Evolutionary conservation across 2,329 filamentous ascomycete genomes (phyloP).

Genomic region (Pyrenochaeta sp.): DNA sequence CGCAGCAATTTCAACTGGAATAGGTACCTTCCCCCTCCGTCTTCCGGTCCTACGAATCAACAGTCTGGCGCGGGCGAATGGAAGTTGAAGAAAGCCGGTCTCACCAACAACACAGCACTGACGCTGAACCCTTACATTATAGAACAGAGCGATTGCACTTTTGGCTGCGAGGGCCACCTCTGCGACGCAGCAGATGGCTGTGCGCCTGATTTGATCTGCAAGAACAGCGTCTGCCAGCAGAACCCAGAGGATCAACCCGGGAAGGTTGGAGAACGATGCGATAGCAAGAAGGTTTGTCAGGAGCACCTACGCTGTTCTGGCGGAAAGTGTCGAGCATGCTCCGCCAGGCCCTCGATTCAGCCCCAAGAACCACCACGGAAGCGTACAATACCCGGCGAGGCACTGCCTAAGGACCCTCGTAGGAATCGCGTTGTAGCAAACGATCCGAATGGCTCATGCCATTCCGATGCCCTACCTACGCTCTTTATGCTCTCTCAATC

Average conservation of each 20-base stretch:
- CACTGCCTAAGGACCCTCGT: slow-evolving; percentile 7
- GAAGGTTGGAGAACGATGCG: slow-evolving; percentile 33
- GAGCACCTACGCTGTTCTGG: slow-evolving; percentile 33
- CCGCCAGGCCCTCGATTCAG: slow-evolving; percentile 24
- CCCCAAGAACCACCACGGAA: background rate
- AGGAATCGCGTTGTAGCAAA: slow-evolving; percentile 11
- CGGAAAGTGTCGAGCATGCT: slow-evolving; percentile 33
- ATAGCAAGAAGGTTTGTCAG: slow-evolving; percentile 40
- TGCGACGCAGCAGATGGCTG: slow-evolving; percentile 42
- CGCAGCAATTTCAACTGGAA: slow-evolving; percentile 45
- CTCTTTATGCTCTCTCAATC: slow-evolving; percentile 20
- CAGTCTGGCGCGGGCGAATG: slow-evolving; percentile 5
- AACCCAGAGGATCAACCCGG: slow-evolving; percentile 34
- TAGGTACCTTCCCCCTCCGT: slow-evolving; percentile 33
- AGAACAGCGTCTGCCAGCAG: slow-evolving; percentile 41
- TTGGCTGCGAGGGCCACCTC: slow-evolving; percentile 43
- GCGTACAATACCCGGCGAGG: background rate
- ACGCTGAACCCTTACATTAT: slow-evolving; percentile 43
- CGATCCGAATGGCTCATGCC: slow-evolving; percentile 24
- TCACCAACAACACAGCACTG: slow-evolving; percentile 30
- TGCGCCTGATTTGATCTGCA: slow-evolving; percentile 37
- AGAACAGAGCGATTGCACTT: slow-evolving; percentile 35
- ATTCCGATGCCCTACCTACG: slow-evolving; percentile 20
- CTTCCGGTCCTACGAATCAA: background rate
- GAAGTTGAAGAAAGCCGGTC: slow-evolving; percentile 3